Conservation (phyloP, 805 yeast genomes). For the Clavispora phyllophila region DNA sequence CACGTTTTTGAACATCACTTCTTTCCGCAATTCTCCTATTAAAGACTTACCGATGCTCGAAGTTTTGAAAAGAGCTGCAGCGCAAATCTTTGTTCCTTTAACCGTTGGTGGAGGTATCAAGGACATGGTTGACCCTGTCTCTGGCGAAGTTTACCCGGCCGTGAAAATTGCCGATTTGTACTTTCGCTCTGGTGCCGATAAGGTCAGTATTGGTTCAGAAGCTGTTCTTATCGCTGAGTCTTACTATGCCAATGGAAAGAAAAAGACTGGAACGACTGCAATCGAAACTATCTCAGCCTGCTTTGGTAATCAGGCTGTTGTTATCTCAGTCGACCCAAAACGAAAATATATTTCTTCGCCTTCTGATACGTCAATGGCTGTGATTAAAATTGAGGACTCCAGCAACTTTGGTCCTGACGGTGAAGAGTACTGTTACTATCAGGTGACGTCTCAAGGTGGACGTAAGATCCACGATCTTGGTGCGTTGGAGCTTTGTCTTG, state of each 20-base stretch:
- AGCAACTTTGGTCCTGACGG: constrained; percentile 70
- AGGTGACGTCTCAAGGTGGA: constrained; percentile 96
- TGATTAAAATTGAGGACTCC: constrained; percentile 55
- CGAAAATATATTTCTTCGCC: constrained; percentile 72
- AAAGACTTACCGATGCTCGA: constrained; percentile 94
- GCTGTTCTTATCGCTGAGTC: constrained; percentile 90
- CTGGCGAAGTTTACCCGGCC: constrained; percentile 73
- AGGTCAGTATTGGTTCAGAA: constrained; percentile 96
- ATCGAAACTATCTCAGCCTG: constrained; percentile 90
- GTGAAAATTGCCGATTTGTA: constrained; percentile 86
- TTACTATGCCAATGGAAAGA: constrained; percentile 54
- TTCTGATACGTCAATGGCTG: constrained; percentile 52
- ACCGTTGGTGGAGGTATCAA: constrained; percentile 98
- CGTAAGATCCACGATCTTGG: constrained; percentile 83
- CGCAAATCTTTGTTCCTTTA: constrained; percentile 90
- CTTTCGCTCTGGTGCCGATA: constrained; percentile 96
- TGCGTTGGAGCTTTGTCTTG: constrained; percentile 81
- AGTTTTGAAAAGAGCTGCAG: constrained; percentile 76
- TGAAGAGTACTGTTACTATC: constrained; percentile 86
- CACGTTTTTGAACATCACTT: constrained; percentile 90
- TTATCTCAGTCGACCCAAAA: constrained; percentile 96
- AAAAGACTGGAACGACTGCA: constrained; percentile 72
- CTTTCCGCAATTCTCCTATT: constrained; percentile 90
- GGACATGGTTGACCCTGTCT: constrained; percentile 79
- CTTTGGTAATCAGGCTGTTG: constrained; percentile 96